Percentiles rank a stretch among this genome's conserved stretches.
These are phyloP conservation scores for Plantago lanceolata DNA, from an alignment of 305 asterid species.

Conservation along the genomic window DNA sequence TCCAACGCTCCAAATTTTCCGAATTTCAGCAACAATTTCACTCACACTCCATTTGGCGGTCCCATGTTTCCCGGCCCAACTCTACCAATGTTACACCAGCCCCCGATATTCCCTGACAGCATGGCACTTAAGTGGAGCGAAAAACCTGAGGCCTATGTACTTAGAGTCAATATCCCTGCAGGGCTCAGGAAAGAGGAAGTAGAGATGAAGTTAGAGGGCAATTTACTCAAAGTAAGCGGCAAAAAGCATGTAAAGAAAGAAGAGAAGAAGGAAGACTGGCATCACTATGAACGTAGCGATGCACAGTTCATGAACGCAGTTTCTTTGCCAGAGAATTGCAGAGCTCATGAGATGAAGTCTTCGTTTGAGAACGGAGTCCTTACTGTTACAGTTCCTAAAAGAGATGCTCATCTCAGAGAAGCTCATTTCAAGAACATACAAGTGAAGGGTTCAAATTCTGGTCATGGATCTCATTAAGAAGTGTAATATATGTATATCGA, in stretches of 20 bases:
- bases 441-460: constrained; percentile 7
- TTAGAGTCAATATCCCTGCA: constrained; percentile 4
- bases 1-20: constrained; percentile 6
- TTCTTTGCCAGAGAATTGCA: constrained; percentile 11
- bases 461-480: neutral
- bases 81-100: constrained; percentile 7
- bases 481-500: neutral
- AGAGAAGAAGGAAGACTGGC: constrained; percentile 12
- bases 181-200: constrained; percentile 11
- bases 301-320: constrained; percentile 10
- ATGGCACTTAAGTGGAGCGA: constrained; percentile 11
- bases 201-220: constrained; percentile 10
- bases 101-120: constrained; percentile 3
- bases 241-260: constrained; percentile 8
- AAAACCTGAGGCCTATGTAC: constrained; percentile 4
- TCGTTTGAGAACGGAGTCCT: constrained; percentile 3
- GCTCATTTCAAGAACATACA: constrained; percentile 11
- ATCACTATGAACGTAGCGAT: constrained; percentile 8
- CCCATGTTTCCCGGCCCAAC: constrained; percentile 3
- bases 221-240: constrained; percentile 8
- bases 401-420: constrained; percentile 10
- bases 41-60: neutral
- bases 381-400: constrained; percentile 7
- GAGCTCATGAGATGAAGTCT: constrained; percentile 1
- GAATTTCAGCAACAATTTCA: neutral